These are phyloP conservation scores for Neonectria magnoliae DNA, from an alignment of 2,329 filamentous ascomycete genomes.

Conservation along the genomic window DNA sequence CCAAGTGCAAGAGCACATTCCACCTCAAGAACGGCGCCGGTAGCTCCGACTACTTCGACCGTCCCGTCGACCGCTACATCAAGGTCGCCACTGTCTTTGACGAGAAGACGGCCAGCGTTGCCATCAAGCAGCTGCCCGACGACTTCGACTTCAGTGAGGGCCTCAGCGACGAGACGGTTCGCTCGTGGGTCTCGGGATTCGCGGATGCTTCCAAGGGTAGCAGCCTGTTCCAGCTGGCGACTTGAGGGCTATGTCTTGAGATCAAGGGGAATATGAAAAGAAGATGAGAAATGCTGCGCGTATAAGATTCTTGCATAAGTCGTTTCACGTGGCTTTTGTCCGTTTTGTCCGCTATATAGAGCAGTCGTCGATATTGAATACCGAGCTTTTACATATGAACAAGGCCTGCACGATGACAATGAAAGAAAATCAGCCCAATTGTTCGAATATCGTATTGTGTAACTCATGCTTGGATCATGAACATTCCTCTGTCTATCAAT, in stretches of 20 bases:
- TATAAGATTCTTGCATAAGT: slow-evolving; percentile 7
- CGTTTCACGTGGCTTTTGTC: background rate
- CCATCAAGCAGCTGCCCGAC: slow-evolving; percentile 64
- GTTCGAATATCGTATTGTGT: background rate
- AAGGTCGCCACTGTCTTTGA: slow-evolving; percentile 73
- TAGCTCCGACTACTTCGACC: slow-evolving; percentile 76
- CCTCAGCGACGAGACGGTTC: slow-evolving; percentile 52
- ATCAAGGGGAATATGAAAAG: background rate
- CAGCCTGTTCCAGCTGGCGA: slow-evolving; percentile 38
- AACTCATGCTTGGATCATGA: background rate
- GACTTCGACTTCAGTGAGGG: slow-evolving; percentile 52
- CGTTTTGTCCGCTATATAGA: background rate
- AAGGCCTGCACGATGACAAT: background rate
- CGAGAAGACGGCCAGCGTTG: slow-evolving; percentile 59
- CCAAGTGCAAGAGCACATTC: slow-evolving; percentile 75
- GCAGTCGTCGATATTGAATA: background rate
- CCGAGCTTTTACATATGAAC: background rate
- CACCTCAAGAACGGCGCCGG: slow-evolving; percentile 72
- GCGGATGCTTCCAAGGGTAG: slow-evolving; percentile 25
- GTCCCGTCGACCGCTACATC: slow-evolving; percentile 67
- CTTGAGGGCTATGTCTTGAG: background rate
- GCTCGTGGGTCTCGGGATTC: slow-evolving; percentile 44
- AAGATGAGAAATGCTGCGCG: background rate
- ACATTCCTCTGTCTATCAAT: slow-evolving; percentile 15
- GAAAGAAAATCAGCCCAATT: no score